These are phyloP conservation scores for Apiospora sp. DNA, from an alignment of 2,329 filamentous ascomycete species.

Conservation along the genomic window DNA sequence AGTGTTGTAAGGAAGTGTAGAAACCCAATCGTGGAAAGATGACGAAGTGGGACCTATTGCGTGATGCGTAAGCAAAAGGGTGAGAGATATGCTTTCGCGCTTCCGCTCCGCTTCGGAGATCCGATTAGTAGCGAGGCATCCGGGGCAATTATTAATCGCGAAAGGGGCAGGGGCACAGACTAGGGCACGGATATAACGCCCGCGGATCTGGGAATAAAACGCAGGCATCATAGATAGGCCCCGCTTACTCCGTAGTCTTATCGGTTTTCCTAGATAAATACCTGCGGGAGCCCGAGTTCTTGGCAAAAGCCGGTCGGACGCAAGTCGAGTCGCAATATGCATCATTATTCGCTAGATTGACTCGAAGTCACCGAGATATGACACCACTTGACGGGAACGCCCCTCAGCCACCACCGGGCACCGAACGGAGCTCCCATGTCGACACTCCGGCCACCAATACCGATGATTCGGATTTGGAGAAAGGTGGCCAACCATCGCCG, in stretches of 20 bases:
- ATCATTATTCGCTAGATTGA: not conserved
- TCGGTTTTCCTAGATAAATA: not conserved
- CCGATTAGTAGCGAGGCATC: not conserved
- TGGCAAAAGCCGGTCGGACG: not conserved
- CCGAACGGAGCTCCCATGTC: not conserved
- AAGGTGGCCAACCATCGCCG: not conserved
- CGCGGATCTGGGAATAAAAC: not conserved
- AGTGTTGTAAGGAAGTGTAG: not conserved
- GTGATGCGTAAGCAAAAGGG: not conserved
- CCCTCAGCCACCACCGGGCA: not conserved
- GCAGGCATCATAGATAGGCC: not conserved
- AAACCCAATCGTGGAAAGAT: not conserved
- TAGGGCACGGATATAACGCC: not conserved
- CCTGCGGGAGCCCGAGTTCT: not conserved
- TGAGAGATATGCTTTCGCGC: not conserved
- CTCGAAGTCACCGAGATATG: too few relatives aligned
- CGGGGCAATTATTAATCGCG: not conserved
- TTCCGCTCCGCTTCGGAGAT: not conserved
- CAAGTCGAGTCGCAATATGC: not conserved
- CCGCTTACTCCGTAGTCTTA: constrained; percentile 1
- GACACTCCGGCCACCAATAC: not conserved
- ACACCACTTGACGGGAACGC: not conserved
- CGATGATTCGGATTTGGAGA: constrained; percentile 1
- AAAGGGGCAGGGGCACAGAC: not conserved
- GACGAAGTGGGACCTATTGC: not conserved